phyloP scores from a whole-genome alignment of 768 basidiomycete species.

The Suillus luteus region DNA sequence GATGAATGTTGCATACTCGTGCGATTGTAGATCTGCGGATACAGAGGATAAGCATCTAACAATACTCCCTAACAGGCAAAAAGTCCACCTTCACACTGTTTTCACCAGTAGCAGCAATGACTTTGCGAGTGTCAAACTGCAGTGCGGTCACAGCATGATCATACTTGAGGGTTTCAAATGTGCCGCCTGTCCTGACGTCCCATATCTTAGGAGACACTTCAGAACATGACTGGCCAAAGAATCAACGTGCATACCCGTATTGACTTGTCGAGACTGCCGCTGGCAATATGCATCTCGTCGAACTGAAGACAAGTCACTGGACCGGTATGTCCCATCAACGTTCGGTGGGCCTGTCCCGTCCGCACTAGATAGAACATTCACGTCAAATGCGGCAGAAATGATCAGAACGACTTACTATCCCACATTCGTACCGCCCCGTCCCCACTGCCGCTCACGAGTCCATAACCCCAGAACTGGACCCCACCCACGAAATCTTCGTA shows the following conservation, averaged over 20 bases:
- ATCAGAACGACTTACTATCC: conserved; percentile 76
- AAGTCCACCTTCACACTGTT: conserved; percentile 81
- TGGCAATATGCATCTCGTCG: conserved; percentile 92
- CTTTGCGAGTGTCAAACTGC: conserved; percentile 94
- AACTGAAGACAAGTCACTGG: conserved; percentile 96
- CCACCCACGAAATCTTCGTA: conserved; percentile 98
- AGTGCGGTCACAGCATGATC: conserved; percentile 89
- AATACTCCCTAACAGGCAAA: neutral
- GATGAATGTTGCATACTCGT: conserved; percentile 88
- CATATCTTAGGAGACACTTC: conserved; percentile 64
- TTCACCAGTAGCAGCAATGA: conserved; percentile 90
- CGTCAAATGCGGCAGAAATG: conserved; percentile 5
- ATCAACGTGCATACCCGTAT: conserved; percentile 61
- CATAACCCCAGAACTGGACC: conserved; percentile 99
- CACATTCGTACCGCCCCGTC: conserved; percentile 99
- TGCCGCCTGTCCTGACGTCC: conserved; percentile 91
- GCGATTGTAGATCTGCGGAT: conserved; percentile 83
- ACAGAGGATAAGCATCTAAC: neutral
- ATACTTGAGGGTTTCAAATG: conserved; percentile 86
- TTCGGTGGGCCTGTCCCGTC: conserved; percentile 95
- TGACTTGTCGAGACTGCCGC: conserved; percentile 92
- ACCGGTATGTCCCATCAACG: conserved; percentile 87
- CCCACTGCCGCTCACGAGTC: conserved; percentile 93
- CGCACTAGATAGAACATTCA: conserved; percentile 65
- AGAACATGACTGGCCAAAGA: conserved; percentile 5